A percentile compares a stretch with the other conserved stretches of the same genome.
These are phyloP conservation scores for Salvia sclarea DNA, from an alignment of 305 asterid species.

Conservation along the genomic window DNA sequence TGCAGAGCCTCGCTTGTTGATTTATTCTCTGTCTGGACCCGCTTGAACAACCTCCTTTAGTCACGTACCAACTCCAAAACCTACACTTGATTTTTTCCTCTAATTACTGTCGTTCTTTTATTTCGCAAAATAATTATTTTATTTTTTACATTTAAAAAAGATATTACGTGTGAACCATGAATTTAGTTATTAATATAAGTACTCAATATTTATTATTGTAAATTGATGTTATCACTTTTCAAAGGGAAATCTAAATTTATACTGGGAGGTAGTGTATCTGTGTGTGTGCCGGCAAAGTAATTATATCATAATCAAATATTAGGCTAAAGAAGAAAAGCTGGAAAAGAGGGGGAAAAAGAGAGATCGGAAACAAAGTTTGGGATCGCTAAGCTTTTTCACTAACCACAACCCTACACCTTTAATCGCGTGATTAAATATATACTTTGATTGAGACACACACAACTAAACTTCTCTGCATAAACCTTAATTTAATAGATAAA, in stretches of 20 bases:
- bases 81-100: no score
- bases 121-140: no score
- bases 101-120: no score
- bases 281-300: neutral
- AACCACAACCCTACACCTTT: constrained; percentile 41
- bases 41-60: no score
- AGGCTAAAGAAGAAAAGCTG: constrained; percentile 12
- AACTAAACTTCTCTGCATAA: constrained; percentile 13
- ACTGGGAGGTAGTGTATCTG: no score
- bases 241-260: neutral
- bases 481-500: neutral
- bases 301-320: neutral
- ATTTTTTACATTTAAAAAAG: no score
- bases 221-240: neutral
- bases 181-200: no score
- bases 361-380: constrained; percentile 19
- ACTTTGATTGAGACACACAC: constrained; percentile 35
- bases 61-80: no score
- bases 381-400: constrained; percentile 24
- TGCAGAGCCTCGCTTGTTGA: no score
- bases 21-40: no score
- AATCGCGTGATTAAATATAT: constrained; percentile 41
- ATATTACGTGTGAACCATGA: no score
- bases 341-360: neutral
- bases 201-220: no score